Conservation (phyloP, 2,329 filamentous ascomycete species). For the Arthrobotrys sphaeroides region DNA sequence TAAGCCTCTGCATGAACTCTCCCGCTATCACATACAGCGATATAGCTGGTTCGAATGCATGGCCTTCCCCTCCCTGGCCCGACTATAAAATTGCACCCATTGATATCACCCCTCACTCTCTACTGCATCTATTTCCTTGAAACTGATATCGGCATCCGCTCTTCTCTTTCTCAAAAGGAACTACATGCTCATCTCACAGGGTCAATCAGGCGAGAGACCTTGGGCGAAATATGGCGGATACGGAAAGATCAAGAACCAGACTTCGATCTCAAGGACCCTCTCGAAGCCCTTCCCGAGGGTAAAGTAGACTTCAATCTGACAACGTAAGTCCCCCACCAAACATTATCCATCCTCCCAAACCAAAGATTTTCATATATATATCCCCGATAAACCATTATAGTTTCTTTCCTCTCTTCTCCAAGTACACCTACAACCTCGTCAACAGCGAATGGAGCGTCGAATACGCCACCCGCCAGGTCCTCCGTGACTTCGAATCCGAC, state of each 20-base stretch:
- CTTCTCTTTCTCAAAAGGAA: constrained; percentile 62
- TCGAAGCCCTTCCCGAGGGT: constrained; percentile 73
- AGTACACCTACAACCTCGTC: constrained; percentile 80
- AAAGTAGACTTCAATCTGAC: constrained; percentile 76
- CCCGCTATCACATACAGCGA: constrained; percentile 10
- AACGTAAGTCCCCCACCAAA: constrained; percentile 65
- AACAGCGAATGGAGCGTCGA: constrained; percentile 70
- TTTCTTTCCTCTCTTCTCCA: constrained; percentile 81
- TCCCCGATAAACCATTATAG: too few relatives aligned
- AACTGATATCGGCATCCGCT: constrained; percentile 50
- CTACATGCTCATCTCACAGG: constrained; percentile 83
- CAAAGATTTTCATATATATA: constrained; percentile 21
- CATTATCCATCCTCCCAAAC: constrained; percentile 10
- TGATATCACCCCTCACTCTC: not conserved
- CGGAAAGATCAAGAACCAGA: constrained; percentile 67
- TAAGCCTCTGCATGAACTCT: constrained; percentile 34
- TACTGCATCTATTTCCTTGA: constrained; percentile 20
- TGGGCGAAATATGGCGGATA: constrained; percentile 77
- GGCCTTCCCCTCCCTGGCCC: not conserved
- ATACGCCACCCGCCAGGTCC: constrained; percentile 72
- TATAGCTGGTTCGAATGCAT: constrained; percentile 12
- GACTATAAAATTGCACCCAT: not conserved
- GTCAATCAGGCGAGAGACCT: constrained; percentile 75
- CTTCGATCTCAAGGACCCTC: constrained; percentile 72
- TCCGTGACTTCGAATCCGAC: constrained; percentile 73